phyloP scores from a whole-genome alignment of 176 grass and related monocot species.

The Hsuehochloa calcarea region DNA sequence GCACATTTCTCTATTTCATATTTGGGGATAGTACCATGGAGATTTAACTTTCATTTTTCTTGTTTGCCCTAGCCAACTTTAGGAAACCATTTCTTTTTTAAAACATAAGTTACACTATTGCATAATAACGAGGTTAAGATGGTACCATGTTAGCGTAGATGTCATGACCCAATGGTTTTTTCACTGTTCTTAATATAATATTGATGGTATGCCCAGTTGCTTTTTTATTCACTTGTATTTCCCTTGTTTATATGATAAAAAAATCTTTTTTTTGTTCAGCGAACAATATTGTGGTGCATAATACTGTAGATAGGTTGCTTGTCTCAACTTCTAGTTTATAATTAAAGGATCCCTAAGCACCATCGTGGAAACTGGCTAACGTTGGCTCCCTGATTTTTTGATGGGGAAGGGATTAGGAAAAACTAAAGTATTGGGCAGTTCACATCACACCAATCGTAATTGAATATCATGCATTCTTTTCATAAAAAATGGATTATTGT shows the following conservation, averaged over 20 bases:
- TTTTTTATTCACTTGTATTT: not conserved
- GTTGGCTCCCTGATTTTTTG: not conserved
- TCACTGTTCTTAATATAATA: not conserved
- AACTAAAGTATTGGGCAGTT: not conserved
- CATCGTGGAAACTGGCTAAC: not conserved
- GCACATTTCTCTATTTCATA: conserved; percentile 20
- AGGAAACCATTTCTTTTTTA: not conserved
- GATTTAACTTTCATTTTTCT: not conserved
- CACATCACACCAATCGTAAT: not conserved
- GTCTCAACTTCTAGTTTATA: not conserved
- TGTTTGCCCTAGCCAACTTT: not conserved
- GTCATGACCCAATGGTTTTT: not conserved
- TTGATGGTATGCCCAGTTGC: not conserved
- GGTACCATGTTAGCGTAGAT: not conserved
- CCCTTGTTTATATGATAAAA: not conserved
- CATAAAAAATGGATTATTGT: not conserved
- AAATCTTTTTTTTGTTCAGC: not conserved
- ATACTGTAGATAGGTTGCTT: not conserved
- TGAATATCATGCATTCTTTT: not conserved
- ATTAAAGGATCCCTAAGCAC: not conserved
- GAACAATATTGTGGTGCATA: not conserved
- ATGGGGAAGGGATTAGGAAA: not conserved
- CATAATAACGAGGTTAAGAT: not conserved
- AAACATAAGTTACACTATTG: not conserved
- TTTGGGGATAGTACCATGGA: not conserved